These are phyloP conservation scores for Durotheca rogersii DNA, from an alignment of 495 filamentous ascomycete species.

Conservation along the genomic window DNA sequence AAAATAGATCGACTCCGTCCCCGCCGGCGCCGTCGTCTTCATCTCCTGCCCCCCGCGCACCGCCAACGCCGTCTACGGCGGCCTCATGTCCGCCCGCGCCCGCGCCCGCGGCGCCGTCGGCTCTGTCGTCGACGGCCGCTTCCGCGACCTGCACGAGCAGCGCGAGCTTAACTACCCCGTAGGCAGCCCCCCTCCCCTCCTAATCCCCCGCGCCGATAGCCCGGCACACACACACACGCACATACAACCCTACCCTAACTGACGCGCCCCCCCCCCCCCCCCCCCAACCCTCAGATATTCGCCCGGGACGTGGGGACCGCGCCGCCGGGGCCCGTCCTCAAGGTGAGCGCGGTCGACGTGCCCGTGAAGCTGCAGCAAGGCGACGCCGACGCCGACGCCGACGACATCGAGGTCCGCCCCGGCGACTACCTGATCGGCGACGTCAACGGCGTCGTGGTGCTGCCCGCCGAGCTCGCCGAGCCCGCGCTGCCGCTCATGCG, in stretches of 20 bases:
- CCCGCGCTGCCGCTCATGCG: slow-evolving; percentile 50
- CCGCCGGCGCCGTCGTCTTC: slow-evolving; percentile 54
- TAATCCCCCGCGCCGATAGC: background rate
- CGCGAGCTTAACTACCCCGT: slow-evolving; percentile 52
- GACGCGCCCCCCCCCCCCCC: no score
- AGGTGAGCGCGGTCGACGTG: slow-evolving; percentile 47
- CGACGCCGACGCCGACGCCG: slow-evolving; percentile 44
- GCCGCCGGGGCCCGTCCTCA: slow-evolving; percentile 47
- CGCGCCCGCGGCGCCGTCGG: slow-evolving; percentile 46
- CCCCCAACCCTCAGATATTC: no score
- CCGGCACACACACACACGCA: background rate
- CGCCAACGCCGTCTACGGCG: slow-evolving; percentile 60
- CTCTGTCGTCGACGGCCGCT: slow-evolving; percentile 57
- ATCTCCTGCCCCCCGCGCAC: slow-evolving; percentile 54
- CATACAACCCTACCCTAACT: slow-evolving; percentile 4
- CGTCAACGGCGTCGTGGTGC: slow-evolving; percentile 55
- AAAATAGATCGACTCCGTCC: slow-evolving; percentile 58
- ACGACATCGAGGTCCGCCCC: slow-evolving; percentile 51
- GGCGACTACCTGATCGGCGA: slow-evolving; percentile 61
- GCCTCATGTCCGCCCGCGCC: slow-evolving; percentile 59
- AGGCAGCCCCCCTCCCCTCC: background rate
- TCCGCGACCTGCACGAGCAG: slow-evolving; percentile 62
- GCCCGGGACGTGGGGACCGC: slow-evolving; percentile 56
- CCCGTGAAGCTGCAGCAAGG: slow-evolving; percentile 42
- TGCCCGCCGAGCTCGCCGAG: slow-evolving; percentile 48